These are phyloP conservation scores for Verticillium klebahnii DNA, from an alignment of 2,329 filamentous ascomycete species.

Conservation along the genomic window DNA sequence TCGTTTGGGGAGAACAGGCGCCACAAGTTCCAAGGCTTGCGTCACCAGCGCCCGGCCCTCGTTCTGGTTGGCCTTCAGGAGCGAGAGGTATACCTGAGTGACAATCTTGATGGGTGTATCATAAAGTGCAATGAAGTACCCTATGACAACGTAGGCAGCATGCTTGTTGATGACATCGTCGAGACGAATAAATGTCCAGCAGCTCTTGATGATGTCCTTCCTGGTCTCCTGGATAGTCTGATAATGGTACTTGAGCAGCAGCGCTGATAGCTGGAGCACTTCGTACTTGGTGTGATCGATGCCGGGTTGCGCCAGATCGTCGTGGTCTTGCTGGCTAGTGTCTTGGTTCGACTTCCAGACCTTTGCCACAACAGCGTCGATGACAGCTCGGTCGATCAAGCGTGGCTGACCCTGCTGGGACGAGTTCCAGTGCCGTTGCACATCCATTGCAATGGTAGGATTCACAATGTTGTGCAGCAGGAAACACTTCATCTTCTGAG, in stretches of 20 bases:
- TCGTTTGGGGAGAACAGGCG: slow-evolving; percentile 86
- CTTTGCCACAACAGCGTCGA: slow-evolving; percentile 85
- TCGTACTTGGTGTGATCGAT: slow-evolving; percentile 97
- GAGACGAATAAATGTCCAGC: slow-evolving; percentile 97
- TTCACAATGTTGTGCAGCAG: slow-evolving; percentile 89
- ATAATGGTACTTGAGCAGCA: slow-evolving; percentile 93
- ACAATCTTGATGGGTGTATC: slow-evolving; percentile 96
- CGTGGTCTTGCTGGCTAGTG: slow-evolving; percentile 79
- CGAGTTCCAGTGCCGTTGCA: slow-evolving; percentile 74
- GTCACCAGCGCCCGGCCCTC: slow-evolving; percentile 89
- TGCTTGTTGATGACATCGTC: slow-evolving; percentile 99
- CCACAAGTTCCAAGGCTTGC: slow-evolving; percentile 89
- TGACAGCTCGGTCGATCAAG: slow-evolving; percentile 80
- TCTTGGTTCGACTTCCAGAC: slow-evolving; percentile 89
- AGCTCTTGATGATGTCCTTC: slow-evolving; percentile 98
- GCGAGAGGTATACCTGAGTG: slow-evolving; percentile 86
- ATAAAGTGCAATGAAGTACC: slow-evolving; percentile 95
- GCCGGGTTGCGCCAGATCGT: slow-evolving; percentile 78
- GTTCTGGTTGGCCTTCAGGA: slow-evolving; percentile 90
- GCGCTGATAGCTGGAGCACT: slow-evolving; percentile 86
- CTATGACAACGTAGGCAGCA: slow-evolving; percentile 92
- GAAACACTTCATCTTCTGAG: slow-evolving; percentile 91
- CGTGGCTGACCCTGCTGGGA: slow-evolving; percentile 52
- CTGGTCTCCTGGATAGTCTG: slow-evolving; percentile 82
- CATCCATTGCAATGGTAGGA: slow-evolving; percentile 93